Percentiles rank a stretch among this genome's conserved stretches.
Conservation (phyloP, 2,329 filamentous ascomycete species). For the Penicillium sp. region DNA sequence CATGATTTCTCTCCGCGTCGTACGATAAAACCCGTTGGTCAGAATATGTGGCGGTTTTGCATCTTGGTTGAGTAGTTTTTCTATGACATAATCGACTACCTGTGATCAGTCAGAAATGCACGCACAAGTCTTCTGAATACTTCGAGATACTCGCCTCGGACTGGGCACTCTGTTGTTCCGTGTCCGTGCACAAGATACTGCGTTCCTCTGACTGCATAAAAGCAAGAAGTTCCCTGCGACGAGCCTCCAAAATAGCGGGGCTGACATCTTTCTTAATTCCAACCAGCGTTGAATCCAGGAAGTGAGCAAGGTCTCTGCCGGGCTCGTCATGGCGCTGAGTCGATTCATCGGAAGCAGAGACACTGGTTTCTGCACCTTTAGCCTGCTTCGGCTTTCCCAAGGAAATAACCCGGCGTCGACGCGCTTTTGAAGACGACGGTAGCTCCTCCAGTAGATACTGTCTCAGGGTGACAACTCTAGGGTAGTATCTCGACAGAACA, state of each 20-base stretch:
- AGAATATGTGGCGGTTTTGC: constrained; percentile 68
- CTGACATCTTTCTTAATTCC: constrained; percentile 45
- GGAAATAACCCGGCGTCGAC: constrained; percentile 44
- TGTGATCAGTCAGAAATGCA: constrained; percentile 3
- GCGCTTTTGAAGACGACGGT: constrained; percentile 59
- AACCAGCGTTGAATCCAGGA: constrained; percentile 69
- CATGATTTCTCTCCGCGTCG: constrained; percentile 24
- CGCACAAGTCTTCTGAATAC: constrained; percentile 14
- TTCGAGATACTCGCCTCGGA: constrained; percentile 52
- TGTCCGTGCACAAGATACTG: constrained; percentile 34
- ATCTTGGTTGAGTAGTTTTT: constrained; percentile 62
- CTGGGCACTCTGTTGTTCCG: constrained; percentile 52
- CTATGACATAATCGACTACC: constrained; percentile 75
- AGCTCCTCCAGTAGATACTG: constrained; percentile 65
- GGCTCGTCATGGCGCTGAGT: neutral
- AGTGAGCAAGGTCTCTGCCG: constrained; percentile 38
- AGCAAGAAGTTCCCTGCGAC: constrained; percentile 54
- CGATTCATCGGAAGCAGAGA: neutral
- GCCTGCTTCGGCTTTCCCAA: constrained; percentile 18
- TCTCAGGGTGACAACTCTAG: constrained; percentile 62
- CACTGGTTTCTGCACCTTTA: neutral
- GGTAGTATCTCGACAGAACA: constrained; percentile 67
- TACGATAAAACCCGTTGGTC: constrained; percentile 73
- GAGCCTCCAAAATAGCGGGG: constrained; percentile 28
- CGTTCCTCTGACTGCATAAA: constrained; percentile 60